These are phyloP conservation scores for Meredithiella fracta DNA, from an alignment of 2,329 filamentous ascomycete genomes.

Conservation along the genomic window DNA sequence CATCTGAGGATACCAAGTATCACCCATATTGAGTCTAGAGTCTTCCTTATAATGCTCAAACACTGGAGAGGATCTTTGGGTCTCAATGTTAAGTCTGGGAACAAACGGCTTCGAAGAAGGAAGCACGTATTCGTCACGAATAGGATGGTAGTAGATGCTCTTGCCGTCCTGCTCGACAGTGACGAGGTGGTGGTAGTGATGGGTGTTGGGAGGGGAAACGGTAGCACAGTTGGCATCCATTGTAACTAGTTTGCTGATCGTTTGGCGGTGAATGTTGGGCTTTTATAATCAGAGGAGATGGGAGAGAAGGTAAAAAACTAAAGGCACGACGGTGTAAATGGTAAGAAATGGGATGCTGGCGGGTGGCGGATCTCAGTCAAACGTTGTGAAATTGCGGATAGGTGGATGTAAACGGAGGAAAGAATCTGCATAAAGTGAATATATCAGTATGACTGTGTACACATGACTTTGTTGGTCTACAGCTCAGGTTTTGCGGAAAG, in stretches of 20 bases:
- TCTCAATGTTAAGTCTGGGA: background rate
- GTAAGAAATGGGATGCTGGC: too few species aligned
- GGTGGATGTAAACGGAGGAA: too few species aligned
- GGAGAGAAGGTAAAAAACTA: background rate
- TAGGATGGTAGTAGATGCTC: background rate
- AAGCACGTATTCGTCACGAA: background rate
- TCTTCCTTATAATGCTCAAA: background rate
- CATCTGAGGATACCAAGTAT: constrained; percentile 4
- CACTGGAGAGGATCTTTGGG: background rate
- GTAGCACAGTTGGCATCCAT: background rate
- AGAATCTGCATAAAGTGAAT: background rate
- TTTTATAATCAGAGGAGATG: background rate
- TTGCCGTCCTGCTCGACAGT: constrained; percentile 8
- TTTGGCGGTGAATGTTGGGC: background rate
- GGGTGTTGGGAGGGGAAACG: background rate
- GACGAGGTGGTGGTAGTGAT: background rate
- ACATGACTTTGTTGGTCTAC: background rate
- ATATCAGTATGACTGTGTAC: background rate
- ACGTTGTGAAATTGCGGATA: background rate
- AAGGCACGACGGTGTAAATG: background rate
- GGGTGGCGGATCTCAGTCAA: background rate
- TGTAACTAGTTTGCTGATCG: background rate
- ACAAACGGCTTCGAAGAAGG: background rate
- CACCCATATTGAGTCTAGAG: background rate
- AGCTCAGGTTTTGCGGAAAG: background rate